A percentile compares a stretch with the other conserved stretches of the same genome.
Conservation (phyloP, 2,329 filamentous ascomycete species). For the Curvularia sp. region DNA sequence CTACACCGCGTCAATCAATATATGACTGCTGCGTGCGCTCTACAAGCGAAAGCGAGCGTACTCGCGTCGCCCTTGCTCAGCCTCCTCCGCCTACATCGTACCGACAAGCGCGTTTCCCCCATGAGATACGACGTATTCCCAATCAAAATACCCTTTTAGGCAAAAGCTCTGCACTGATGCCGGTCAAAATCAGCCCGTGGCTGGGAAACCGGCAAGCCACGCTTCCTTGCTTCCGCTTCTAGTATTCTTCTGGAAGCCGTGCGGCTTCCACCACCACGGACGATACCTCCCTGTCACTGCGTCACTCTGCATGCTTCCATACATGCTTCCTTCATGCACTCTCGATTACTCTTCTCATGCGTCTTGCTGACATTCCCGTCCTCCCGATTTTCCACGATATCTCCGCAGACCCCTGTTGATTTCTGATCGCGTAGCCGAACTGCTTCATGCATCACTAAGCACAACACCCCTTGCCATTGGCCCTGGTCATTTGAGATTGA, state of each 20-base stretch:
- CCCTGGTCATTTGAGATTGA: neutral
- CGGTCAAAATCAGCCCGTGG: slow-evolving; percentile 1
- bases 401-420: slow-evolving; percentile 5
- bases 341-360: slow-evolving; percentile 6
- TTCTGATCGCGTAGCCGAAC: slow-evolving; percentile 20
- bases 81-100: slow-evolving; percentile 8
- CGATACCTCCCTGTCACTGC: slow-evolving; percentile 11
- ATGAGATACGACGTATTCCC: neutral
- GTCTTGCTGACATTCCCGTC: slow-evolving; percentile 6
- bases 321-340: slow-evolving; percentile 3
- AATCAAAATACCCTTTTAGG: neutral
- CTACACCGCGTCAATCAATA: slow-evolving; percentile 9
- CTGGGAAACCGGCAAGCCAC: slow-evolving; percentile 4
- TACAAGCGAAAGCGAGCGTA: neutral
- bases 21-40: neutral
- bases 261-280: slow-evolving; percentile 17
- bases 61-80: slow-evolving; percentile 3
- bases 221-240: slow-evolving; percentile 11
- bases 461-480: slow-evolving; percentile 9
- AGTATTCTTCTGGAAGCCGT: slow-evolving; percentile 26
- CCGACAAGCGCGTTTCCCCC: slow-evolving; percentile 6
- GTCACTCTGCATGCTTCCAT: slow-evolving; percentile 6
- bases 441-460: slow-evolving; percentile 23
- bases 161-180: neutral
- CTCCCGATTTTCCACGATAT: neutral